Evolutionary conservation across 2,329 filamentous ascomycete species (phyloP).

Genomic region (Metarhizium brunneum): DNA sequence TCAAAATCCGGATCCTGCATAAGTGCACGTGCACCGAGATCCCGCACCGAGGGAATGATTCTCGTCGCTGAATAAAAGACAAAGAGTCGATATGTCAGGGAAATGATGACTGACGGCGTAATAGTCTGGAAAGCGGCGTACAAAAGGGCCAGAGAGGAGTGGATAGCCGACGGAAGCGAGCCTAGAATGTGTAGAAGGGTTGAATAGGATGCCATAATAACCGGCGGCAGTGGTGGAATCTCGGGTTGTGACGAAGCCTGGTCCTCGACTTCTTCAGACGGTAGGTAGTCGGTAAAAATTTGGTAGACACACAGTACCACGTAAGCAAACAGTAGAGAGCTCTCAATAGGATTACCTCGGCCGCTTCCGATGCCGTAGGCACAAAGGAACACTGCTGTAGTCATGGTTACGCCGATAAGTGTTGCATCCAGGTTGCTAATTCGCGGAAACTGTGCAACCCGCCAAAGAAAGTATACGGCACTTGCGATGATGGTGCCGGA

Average conservation of each 20-base stretch:
- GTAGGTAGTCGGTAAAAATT: slow-evolving; percentile 96
- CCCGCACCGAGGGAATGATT: slow-evolving; percentile 88
- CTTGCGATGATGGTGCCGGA: slow-evolving; percentile 89
- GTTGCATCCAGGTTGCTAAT: slow-evolving; percentile 88
- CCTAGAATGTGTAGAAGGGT: slow-evolving; percentile 79
- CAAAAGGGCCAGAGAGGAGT: slow-evolving; percentile 76
- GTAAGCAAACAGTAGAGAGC: slow-evolving; percentile 90
- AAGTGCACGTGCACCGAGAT: slow-evolving; percentile 73
- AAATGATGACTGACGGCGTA: slow-evolving; percentile 92
- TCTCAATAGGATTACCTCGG: slow-evolving; percentile 89
- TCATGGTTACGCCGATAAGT: slow-evolving; percentile 85
- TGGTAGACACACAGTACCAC: slow-evolving; percentile 98
- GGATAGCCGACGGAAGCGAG: slow-evolving; percentile 72
- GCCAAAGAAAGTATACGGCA: slow-evolving; percentile 92
- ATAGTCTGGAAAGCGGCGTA: slow-evolving; percentile 91
- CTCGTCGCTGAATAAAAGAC: slow-evolving; percentile 93
- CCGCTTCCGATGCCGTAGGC: slow-evolving; percentile 92
- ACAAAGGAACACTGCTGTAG: slow-evolving; percentile 84
- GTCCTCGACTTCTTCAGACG: slow-evolving; percentile 53
- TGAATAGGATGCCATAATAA: slow-evolving; percentile 97
- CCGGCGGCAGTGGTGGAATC: slow-evolving; percentile 89
- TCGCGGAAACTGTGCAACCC: slow-evolving; percentile 86
- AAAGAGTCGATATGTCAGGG: slow-evolving; percentile 83
- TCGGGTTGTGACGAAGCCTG: slow-evolving; percentile 58
- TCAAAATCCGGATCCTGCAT: slow-evolving; percentile 80